Evolutionary conservation across 2,329 filamentous ascomycete species (phyloP), one percentile per base, ranked within the genome.

Genomic region (Xylaria sp.): DNA sequence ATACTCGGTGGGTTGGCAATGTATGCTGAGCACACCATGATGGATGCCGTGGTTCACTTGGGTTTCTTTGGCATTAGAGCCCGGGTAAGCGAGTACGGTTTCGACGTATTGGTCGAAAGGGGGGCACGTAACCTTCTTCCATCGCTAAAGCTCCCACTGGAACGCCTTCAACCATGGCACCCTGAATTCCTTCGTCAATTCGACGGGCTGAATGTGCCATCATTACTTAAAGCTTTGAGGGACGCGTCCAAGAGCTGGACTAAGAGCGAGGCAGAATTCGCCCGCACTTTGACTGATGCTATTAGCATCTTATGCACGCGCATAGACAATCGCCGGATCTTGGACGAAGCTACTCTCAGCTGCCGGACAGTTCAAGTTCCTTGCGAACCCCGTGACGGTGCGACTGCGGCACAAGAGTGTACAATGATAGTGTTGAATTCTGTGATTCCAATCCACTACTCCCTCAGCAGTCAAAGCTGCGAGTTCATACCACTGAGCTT

Each of bases 1-100:
- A 88, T 90, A 65, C 82, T 97, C 13, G 81, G 83, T 10, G 85
- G 86, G 33, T 92, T 97, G 86, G 86, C 88, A 18, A 83, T 82
- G 20, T 92, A 89, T 77, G 83, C 83, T 1, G 81, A 81, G 66
- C 80, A 80, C 66, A 82, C 80, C 9, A 84, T 85, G 72, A 79
- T 86, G 20, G 80, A 83, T 7, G 81, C 86, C 0, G 87, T 86
- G 1, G 84, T 89, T 9, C 86, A 90, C 71, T 65, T 90, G 1
- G 87, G 86, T 48, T 83, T 89, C 64, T 91, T 90, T 71, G 87
- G 85, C 1, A 81, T 89, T 49, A 82, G 85, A 48, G 86, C 87
- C 1, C 79, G 83, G 2, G 81, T 87, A 9, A 83, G 84, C 41
- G 82, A 81, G 56, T 82, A 84, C 66, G 88, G 88, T 7, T 92